Evolutionary conservation across 441 rosid genomes (phyloP).

Genomic region (Isatis lusitanica): DNA sequence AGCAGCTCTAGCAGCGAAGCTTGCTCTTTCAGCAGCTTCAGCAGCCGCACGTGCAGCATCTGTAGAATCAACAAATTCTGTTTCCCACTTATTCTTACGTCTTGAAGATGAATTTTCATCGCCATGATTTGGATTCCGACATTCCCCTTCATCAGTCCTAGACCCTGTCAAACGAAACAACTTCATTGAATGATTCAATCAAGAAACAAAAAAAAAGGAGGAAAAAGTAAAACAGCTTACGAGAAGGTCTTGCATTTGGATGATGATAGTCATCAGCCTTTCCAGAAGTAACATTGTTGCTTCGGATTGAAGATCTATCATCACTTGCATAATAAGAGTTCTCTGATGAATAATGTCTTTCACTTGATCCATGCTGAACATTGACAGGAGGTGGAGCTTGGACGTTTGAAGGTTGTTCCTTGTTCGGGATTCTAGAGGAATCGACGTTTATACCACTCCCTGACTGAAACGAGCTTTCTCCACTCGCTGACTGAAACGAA

Average conservation of each 20-base stretch:
- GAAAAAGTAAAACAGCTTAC: constrained; percentile 34
- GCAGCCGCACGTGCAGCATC: constrained; percentile 96
- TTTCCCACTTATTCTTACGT: constrained; percentile 58
- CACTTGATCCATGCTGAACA: constrained; percentile 38
- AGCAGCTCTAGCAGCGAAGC: constrained; percentile 94
- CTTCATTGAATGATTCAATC: constrained; percentile 20
- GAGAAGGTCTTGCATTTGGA: constrained; percentile 45
- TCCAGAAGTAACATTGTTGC: constrained; percentile 37
- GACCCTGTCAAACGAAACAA: constrained; percentile 43
- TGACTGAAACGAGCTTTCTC: constrained; percentile 56
- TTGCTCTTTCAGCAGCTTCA: constrained; percentile 93
- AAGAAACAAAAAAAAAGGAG: not conserved
- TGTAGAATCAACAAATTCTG: constrained; percentile 87
- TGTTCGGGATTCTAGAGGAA: constrained; percentile 43
- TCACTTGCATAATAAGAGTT: constrained; percentile 39
- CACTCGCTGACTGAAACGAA: constrained; percentile 56
- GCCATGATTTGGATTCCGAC: constrained; percentile 43
- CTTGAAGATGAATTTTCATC: constrained; percentile 37
- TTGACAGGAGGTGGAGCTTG: constrained; percentile 39
- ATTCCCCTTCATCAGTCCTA: constrained; percentile 42
- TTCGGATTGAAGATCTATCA: constrained; percentile 38
- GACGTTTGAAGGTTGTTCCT: constrained; percentile 39
- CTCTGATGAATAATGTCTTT: constrained; percentile 39
- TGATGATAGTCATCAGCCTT: constrained; percentile 35
- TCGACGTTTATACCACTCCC: constrained; percentile 44